A percentile compares a stretch with the other conserved stretches of the same genome.
Evolutionary conservation across 2,329 filamentous ascomycete genomes (phyloP).

Genomic region (Aureobasidium lini): DNA sequence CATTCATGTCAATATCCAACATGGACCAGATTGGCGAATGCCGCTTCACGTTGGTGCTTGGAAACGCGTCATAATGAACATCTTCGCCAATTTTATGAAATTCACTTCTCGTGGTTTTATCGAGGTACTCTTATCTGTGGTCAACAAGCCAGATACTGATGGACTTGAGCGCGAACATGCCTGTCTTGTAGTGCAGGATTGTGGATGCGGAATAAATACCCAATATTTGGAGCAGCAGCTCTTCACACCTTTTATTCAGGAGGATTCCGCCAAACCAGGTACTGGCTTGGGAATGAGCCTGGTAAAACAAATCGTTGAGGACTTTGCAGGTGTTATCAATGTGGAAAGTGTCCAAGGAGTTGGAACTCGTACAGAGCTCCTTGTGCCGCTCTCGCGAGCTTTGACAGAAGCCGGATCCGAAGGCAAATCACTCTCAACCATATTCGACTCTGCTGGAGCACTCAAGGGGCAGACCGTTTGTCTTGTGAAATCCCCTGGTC

Average conservation of each 20-base stretch:
- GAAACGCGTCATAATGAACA: constrained; percentile 38
- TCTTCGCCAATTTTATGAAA: constrained; percentile 40
- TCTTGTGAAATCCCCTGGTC: too few species aligned
- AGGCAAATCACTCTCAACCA: too few species aligned
- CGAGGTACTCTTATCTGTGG: constrained; percentile 21
- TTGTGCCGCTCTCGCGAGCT: neutral
- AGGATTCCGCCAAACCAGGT: constrained; percentile 25
- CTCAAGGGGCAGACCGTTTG: too few species aligned
- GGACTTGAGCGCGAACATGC: too few species aligned
- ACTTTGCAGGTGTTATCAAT: constrained; percentile 20
- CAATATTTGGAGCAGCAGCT: constrained; percentile 23
- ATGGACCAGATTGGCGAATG: neutral
- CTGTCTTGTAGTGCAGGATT: too few species aligned
- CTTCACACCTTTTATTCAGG: constrained; percentile 28
- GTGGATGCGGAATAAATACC: constrained; percentile 22
- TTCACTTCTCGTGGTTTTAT: constrained; percentile 35
- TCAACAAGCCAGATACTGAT: too few species aligned
- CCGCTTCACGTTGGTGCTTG: constrained; percentile 22
- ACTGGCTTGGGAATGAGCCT: constrained; percentile 29
- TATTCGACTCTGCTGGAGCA: too few species aligned
- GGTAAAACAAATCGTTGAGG: constrained; percentile 23
- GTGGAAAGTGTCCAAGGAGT: neutral
- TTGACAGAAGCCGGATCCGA: too few species aligned
- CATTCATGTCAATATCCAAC: neutral
- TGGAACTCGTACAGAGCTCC: neutral